Base-by-base conservation (phyloP, 169 alveolate species). In the Miamiensis avidus region DNA sequence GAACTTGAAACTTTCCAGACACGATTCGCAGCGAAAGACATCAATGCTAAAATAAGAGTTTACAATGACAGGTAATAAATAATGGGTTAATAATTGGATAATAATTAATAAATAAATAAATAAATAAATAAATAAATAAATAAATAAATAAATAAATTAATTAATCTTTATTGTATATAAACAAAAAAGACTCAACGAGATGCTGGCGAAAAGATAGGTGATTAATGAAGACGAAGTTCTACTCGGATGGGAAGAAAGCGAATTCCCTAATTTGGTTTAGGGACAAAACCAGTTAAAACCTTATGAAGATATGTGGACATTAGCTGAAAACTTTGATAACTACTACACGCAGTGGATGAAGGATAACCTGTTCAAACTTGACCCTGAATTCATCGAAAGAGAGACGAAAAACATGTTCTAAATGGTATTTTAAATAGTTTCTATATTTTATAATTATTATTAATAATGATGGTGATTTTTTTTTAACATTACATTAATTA, bases 331-430 rank as follows among this genome's bases (percentile, higher is more conserved):
- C 29, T 85, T 76, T 75, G 82, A 74, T 30, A 74, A 76, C 65
- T 91, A 81, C 32, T 78, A 32, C 15, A 81, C 74, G 34, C 30
- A 74, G 20, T 87, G 92, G 92, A 78, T 74, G 1, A 81, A 83
- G 26, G 84, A 84, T n/a, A 29, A 74, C n/a, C 81, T 90, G 0
- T 83, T 69, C 65, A 84, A 86, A 69, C 85, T 92, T 30, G 95
- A 94, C 81, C 96, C 96, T 65, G 97, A 94, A 34, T 87, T 83
- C 27, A 93, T 94, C 0, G 96, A 92, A 76, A 90, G 92, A 64
- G 96, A 94, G 29, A 91, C 91, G 28, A 92, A 90, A 76, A 27
- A 28, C 1, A 92, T 92, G 94, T 82, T 83, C 65, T 20, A 64
- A 26, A 29, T 81, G 27, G 91, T 49, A 49, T 11, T 49, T 49